A percentile compares a stretch with the other conserved stretches of the same genome.
Conservation (phyloP, 176 grass and related monocot genomes). For the Neostapfia colusana region DNA sequence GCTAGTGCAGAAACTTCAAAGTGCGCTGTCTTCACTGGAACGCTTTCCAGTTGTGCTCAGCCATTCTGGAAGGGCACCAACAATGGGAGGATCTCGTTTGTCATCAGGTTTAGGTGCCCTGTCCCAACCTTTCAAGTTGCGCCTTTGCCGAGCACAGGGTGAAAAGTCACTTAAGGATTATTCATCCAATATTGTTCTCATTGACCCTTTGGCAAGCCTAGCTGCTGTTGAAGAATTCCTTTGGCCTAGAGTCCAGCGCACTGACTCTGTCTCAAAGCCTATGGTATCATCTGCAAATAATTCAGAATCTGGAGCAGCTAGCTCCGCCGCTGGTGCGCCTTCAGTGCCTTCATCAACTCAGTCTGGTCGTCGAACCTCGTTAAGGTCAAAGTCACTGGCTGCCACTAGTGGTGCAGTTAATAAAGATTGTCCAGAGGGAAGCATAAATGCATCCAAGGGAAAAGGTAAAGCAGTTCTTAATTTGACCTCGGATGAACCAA, state of each 20-base stretch:
- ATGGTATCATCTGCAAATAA: conserved; percentile 45
- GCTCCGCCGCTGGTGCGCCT: conserved; percentile 32
- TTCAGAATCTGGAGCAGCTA: conserved; percentile 57
- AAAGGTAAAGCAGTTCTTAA: conserved; percentile 88
- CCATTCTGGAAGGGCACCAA: conserved; percentile 63
- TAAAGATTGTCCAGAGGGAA: conserved; percentile 55
- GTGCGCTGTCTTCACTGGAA: conserved; percentile 73
- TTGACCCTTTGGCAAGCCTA: conserved; percentile 79
- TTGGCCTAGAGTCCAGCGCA: conserved; percentile 78
- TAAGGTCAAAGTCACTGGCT: conserved; percentile 63
- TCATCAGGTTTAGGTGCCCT: conserved; percentile 63
- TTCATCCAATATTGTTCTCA: conserved; percentile 91
- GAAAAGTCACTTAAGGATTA: conserved; percentile 86
- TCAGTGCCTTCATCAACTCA: conserved; percentile 44
- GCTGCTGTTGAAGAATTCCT: conserved; percentile 87
- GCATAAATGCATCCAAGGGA: conserved; percentile 55
- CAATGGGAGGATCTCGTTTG: conserved; percentile 51
- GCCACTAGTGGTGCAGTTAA: conserved; percentile 46
- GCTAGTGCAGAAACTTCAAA: conserved; percentile 83
- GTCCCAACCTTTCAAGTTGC: conserved; percentile 78
- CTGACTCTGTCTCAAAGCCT: conserved; percentile 56
- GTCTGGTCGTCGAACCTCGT: conserved; percentile 46
- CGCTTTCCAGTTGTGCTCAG: conserved; percentile 78
- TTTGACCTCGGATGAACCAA: conserved; percentile 49
- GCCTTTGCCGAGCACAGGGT: conserved; percentile 71